Percentiles rank a stretch among this genome's conserved stretches.
Conservation (phyloP, 176 grass and related monocot species). For the Aegilops tauschii region DNA sequence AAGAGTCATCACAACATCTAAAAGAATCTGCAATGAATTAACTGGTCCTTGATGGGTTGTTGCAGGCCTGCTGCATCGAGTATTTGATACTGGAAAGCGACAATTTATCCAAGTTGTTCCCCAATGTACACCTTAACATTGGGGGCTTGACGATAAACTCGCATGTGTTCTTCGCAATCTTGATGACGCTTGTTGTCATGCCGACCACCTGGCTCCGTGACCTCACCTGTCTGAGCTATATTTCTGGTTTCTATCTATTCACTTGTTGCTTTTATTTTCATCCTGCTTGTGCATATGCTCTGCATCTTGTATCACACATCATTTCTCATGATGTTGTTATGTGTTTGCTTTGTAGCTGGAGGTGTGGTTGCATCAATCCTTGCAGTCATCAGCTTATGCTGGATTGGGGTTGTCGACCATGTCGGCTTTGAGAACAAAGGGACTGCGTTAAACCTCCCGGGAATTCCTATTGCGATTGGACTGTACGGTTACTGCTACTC, state of each 20-base stretch:
- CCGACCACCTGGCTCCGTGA: conserved; percentile 96
- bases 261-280: neutral
- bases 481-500: conserved; percentile 92
- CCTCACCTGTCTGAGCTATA: conserved; percentile 77
- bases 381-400: conserved; percentile 71
- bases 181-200: conserved; percentile 73
- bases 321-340: conserved; percentile 9
- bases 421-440: conserved; percentile 79
- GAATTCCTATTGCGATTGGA: conserved; percentile 90
- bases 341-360: conserved; percentile 59
- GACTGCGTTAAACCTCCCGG: conserved; percentile 54
- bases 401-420: conserved; percentile 74
- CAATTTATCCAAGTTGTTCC: conserved; percentile 84
- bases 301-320: neutral
- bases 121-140: conserved; percentile 61
- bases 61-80: conserved; percentile 92
- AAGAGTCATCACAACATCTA: too few species aligned
- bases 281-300: neutral
- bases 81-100: conserved; percentile 95
- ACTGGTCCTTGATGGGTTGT: neutral
- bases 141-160: conserved; percentile 63
- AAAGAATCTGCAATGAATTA: too few species aligned
- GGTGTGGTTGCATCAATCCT: conserved; percentile 51
- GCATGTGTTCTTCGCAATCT: conserved; percentile 69
- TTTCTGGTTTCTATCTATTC: conserved; percentile 58